Percentiles rank a stretch among this genome's conserved stretches.
phyloP scores from a whole-genome alignment of 768 basidiomycete genomes.

The Termitomyces sp. region DNA sequence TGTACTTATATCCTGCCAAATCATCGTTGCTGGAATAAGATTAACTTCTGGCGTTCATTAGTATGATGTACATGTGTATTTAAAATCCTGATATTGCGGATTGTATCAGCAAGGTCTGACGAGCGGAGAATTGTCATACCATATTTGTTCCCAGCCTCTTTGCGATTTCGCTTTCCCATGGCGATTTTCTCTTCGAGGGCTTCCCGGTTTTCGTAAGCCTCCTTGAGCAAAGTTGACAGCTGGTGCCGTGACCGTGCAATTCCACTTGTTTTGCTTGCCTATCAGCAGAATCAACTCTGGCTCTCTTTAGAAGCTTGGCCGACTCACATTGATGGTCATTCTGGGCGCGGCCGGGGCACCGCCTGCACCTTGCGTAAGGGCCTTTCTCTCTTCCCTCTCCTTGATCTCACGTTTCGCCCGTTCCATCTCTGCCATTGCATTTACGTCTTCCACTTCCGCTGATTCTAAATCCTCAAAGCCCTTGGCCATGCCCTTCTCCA shows the following conservation, averaged over 20 bases:
- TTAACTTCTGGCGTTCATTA: neutral
- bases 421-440: constrained; percentile 75
- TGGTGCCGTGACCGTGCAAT: constrained; percentile 75
- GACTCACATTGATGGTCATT: constrained; percentile 76
- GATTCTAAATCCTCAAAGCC: constrained; percentile 65
- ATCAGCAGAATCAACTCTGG: constrained; percentile 2
- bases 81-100: constrained; percentile 6
- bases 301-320: neutral
- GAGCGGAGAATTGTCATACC: constrained; percentile 37
- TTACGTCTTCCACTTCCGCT: constrained; percentile 50
- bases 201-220: constrained; percentile 82
- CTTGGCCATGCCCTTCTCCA: constrained; percentile 62
- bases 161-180: constrained; percentile 75
- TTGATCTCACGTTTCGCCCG: constrained; percentile 68
- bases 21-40: neutral
- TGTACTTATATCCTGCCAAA: constrained; percentile 2
- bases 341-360: constrained; percentile 58
- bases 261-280: constrained; percentile 69
- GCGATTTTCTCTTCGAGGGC: constrained; percentile 81
- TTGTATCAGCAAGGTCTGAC: neutral
- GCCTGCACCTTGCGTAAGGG: constrained; percentile 56
- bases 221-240: constrained; percentile 71
- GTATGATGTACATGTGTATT: constrained; percentile 1
- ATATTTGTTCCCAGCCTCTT: constrained; percentile 90
- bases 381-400: constrained; percentile 73